These are phyloP conservation scores for Babesia gibsoni DNA, from an alignment of 169 alveolate genomes.

Conservation along the genomic window DNA sequence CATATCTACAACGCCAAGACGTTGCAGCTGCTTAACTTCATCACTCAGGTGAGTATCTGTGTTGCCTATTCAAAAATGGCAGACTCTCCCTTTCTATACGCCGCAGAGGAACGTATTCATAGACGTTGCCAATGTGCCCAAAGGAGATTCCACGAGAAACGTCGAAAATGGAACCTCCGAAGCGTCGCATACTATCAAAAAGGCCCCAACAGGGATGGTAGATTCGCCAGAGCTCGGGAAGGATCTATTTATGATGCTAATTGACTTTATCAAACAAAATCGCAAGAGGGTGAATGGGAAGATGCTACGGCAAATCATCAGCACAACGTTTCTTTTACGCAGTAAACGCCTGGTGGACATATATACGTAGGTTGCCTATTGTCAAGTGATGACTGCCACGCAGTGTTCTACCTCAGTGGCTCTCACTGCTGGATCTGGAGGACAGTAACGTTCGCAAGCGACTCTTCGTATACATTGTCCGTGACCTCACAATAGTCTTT, in stretches of 20 bases:
- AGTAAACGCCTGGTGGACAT: constrained; percentile 46
- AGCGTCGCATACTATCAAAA: not conserved
- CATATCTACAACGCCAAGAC: constrained; percentile 53
- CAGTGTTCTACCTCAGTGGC: constrained; percentile 54
- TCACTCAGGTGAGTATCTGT: constrained; percentile 29
- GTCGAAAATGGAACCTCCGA: too few species aligned
- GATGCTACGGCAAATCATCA: constrained; percentile 29
- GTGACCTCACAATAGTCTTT: constrained; percentile 28
- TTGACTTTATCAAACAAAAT: constrained; percentile 29
- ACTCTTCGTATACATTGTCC: constrained; percentile 31
- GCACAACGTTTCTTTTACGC: constrained; percentile 48
- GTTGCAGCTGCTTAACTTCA: constrained; percentile 41
- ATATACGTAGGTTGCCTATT: constrained; percentile 11
- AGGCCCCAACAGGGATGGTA: not conserved
- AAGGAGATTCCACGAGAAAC: constrained; percentile 6
- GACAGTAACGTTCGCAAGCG: constrained; percentile 44
- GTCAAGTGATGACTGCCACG: not conserved
- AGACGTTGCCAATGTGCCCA: not conserved
- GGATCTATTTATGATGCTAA: constrained; percentile 32
- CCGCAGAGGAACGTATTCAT: not conserved
- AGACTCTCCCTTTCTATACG: constrained; percentile 5
- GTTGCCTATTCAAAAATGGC: not conserved
- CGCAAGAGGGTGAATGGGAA: constrained; percentile 45
- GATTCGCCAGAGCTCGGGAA: not conserved
- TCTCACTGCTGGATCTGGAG: constrained; percentile 45